Evolutionary conservation across 2,329 filamentous ascomycete genomes (phyloP).

Genomic region (Fusarium siculi): DNA sequence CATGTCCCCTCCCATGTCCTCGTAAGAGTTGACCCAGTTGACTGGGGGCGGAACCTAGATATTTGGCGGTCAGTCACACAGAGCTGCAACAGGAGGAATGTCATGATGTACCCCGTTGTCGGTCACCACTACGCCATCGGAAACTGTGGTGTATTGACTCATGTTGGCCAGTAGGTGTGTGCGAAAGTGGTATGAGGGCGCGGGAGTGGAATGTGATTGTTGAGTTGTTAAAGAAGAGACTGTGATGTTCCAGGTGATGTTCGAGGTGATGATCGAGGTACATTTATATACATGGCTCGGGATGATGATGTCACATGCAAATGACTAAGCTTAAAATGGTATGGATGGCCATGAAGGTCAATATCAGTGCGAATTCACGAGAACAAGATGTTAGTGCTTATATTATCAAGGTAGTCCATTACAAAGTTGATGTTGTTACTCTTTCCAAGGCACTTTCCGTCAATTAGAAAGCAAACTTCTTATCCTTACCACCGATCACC

Average conservation of each 20-base stretch:
- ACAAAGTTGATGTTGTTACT: too few relatives aligned
- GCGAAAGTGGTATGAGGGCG: accelerated
- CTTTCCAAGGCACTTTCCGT: too few relatives aligned
- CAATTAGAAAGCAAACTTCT: too few relatives aligned
- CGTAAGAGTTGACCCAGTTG: not conserved
- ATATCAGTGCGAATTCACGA: too few relatives aligned
- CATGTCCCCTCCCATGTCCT: not conserved
- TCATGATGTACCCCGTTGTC: not conserved
- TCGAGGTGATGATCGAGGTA: not conserved
- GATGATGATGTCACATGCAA: not conserved
- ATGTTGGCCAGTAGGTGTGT: accelerated
- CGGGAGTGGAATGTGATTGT: accelerated
- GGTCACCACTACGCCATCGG: not conserved
- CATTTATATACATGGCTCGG: not conserved
- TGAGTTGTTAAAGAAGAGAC: accelerated
- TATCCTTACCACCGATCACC: too few relatives aligned
- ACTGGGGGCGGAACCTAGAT: not conserved
- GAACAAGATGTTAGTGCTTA: not conserved
- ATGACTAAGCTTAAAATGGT: accelerated
- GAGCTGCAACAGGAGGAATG: not conserved
- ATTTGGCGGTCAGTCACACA: not conserved
- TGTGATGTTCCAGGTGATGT: accelerated
- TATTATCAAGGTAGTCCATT: accelerated
- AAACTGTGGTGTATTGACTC: not conserved
- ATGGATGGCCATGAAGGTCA: too few relatives aligned